Conservation (phyloP, 192 early-diverging fungal genomes). For the Podila clonocystis region DNA sequence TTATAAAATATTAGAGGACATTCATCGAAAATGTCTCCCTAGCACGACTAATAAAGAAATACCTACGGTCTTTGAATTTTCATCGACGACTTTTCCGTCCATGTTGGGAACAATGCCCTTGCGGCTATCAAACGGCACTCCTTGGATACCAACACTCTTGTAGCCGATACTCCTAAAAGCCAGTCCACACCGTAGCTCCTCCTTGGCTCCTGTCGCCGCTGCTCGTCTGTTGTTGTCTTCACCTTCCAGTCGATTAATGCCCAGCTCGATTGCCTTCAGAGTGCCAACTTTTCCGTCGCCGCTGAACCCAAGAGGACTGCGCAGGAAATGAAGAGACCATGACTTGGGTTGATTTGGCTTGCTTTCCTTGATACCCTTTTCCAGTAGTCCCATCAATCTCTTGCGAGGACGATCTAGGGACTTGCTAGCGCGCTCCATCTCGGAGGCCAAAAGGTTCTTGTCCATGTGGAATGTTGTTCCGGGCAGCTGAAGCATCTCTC, state of each 20-base stretch:
- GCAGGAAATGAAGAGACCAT: constrained; percentile 79
- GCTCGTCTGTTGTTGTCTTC: constrained; percentile 60
- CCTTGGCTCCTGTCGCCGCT: constrained; percentile 66
- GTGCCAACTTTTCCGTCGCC: constrained; percentile 6
- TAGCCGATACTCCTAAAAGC: constrained; percentile 91
- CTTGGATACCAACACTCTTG: constrained; percentile 71
- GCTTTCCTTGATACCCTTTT: constrained; percentile 61
- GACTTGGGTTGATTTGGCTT: constrained; percentile 60
- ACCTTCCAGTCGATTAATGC: constrained; percentile 78
- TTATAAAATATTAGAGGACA: not conserved
- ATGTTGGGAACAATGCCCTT: constrained; percentile 81
- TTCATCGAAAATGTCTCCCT: constrained; percentile 37
- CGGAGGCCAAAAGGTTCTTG: constrained; percentile 57
- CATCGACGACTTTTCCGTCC: constrained; percentile 75
- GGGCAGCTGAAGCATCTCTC: constrained; percentile 89
- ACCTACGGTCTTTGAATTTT: constrained; percentile 41
- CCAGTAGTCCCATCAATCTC: constrained; percentile 86
- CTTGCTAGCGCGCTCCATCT: constrained; percentile 56
- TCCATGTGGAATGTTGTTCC: constrained; percentile 72
- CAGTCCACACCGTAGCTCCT: constrained; percentile 71
- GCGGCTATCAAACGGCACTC: constrained; percentile 80
- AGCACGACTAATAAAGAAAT: not conserved
- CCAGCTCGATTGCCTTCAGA: constrained; percentile 60
- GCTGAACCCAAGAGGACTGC: constrained; percentile 72
- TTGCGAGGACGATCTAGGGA: constrained; percentile 73